Conservation (phyloP, 2,329 filamentous ascomycete species). For the Alternaria ethzedia region DNA sequence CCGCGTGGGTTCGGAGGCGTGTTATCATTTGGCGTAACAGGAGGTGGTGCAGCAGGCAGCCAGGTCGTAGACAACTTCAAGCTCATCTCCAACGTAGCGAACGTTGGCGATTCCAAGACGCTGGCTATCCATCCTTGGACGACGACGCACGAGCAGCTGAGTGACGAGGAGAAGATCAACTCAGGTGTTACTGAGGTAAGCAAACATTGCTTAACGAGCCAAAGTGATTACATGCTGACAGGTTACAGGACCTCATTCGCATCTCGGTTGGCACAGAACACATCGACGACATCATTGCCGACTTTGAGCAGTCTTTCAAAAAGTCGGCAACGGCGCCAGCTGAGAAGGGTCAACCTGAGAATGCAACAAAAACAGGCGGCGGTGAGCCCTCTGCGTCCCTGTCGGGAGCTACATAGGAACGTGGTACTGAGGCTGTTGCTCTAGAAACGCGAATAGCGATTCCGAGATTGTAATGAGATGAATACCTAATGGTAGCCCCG, state of each 20-base stretch:
- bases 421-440: background rate
- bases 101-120: slow-evolving; percentile 95
- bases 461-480: background rate
- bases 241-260: slow-evolving; percentile 78
- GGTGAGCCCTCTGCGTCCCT: slow-evolving; percentile 34
- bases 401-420: slow-evolving; percentile 34
- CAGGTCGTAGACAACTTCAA: slow-evolving; percentile 94
- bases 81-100: slow-evolving; percentile 93
- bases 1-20: slow-evolving; percentile 86
- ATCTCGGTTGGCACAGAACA: slow-evolving; percentile 96
- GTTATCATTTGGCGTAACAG: slow-evolving; percentile 91
- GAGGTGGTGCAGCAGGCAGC: slow-evolving; percentile 80
- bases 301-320: slow-evolving; percentile 91
- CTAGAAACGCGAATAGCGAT: background rate
- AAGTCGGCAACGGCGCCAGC: slow-evolving; percentile 56
- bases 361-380: slow-evolving; percentile 41
- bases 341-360: slow-evolving; percentile 40
- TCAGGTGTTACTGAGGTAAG: slow-evolving; percentile 81
- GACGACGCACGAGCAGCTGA: slow-evolving; percentile 92
- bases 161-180: slow-evolving; percentile 76
- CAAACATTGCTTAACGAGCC: background rate
- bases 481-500: background rate
- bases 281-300: slow-evolving; percentile 95
- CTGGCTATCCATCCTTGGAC: slow-evolving; percentile 94
- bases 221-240: background rate